These are phyloP conservation scores for Aquilaria sinensis DNA, from an alignment of 345 rosid species.

Conservation along the genomic window DNA sequence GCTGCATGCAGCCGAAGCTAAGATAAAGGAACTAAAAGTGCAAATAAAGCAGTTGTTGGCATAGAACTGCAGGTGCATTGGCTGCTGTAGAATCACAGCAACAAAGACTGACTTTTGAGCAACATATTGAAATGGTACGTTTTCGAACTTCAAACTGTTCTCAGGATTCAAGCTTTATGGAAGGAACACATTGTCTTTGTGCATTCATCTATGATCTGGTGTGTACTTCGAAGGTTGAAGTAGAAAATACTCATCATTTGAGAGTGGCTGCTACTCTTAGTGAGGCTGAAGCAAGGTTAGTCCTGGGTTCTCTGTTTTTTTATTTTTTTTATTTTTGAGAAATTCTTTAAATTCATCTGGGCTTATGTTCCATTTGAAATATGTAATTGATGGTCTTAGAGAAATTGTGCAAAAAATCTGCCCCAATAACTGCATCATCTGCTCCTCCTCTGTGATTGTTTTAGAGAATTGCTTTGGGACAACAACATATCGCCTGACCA, in stretches of 20 bases:
- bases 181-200: conserved; percentile 4
- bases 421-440: conserved; percentile 26
- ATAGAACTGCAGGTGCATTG: conserved; percentile 94
- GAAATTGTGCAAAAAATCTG: conserved; percentile 90
- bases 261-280: conserved; percentile 83
- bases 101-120: conserved; percentile 81
- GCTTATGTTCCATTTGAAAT: neutral
- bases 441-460: conserved; percentile 37
- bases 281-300: conserved; percentile 98
- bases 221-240: conserved; percentile 64
- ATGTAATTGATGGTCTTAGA: conserved; percentile 75
- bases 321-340: neutral
- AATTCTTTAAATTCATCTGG: neutral
- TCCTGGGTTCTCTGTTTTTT: conserved; percentile 1
- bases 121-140: conserved; percentile 82
- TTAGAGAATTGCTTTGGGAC: conserved; percentile 58
- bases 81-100: conserved; percentile 97
- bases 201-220: conserved; percentile 8
- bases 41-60: conserved; percentile 93
- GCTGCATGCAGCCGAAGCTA: conserved; percentile 81
- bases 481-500: conserved; percentile 73
- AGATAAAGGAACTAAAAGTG: conserved; percentile 66
- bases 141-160: neutral
- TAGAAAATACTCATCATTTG: conserved; percentile 77
- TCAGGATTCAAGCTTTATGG: conserved; percentile 2